A percentile compares a stretch with the other conserved stretches of the same genome.
These are phyloP conservation scores for Neoscytalidium dimidiatum DNA, from an alignment of 2,329 filamentous ascomycete species.

Conservation along the genomic window DNA sequence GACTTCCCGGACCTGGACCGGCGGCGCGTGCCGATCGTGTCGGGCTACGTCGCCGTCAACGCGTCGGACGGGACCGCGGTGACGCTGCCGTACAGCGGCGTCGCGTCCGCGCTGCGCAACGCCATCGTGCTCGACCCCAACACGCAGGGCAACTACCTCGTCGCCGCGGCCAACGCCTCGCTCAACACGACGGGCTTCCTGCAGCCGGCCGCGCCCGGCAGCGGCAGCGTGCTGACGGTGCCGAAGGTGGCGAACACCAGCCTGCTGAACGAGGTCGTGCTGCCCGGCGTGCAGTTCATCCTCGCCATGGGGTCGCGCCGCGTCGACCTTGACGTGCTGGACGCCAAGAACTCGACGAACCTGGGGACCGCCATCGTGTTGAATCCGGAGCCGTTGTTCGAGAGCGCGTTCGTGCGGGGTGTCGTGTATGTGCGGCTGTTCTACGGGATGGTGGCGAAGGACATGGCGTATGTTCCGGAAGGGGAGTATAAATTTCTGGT, in stretches of 20 bases:
- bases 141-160: not conserved
- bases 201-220: not conserved
- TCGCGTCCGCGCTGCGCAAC: not conserved
- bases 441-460: not conserved
- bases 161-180: not conserved
- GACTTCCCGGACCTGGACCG: not conserved
- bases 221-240: not conserved
- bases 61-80: not conserved
- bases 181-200: not conserved
- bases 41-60: not conserved
- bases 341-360: not conserved
- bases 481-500: not conserved
- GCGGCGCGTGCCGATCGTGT: not conserved
- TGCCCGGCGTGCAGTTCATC: not conserved
- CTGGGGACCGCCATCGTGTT: not conserved
- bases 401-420: not conserved
- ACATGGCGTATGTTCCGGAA: not conserved
- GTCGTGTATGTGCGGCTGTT: not conserved
- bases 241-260: not conserved
- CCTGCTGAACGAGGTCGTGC: not conserved
- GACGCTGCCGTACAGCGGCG: not conserved
- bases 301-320: not conserved
- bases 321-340: not conserved
- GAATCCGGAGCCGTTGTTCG: not conserved
- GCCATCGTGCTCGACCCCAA: not conserved